These are phyloP conservation scores for Tremellales sp. DNA, from an alignment of 1,284 basidiomycete genomes.

Conservation along the genomic window DNA sequence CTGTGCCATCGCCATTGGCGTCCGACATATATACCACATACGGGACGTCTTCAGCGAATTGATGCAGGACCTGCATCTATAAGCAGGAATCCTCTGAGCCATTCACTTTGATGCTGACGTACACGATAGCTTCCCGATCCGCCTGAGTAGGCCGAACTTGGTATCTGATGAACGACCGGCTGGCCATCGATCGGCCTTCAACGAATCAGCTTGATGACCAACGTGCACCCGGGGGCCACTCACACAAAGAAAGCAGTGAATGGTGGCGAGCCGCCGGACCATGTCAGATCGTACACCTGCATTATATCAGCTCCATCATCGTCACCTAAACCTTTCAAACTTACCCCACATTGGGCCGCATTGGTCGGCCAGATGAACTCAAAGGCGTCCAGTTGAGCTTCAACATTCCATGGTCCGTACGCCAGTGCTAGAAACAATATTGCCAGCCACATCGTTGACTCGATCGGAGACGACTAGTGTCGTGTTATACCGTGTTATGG, in stretches of 20 bases:
- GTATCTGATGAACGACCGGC: constrained; percentile 29
- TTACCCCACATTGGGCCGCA: constrained; percentile 24
- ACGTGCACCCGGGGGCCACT: too few relatives aligned
- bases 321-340: too few relatives aligned
- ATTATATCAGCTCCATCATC: background rate
- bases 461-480: too few relatives aligned
- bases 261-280: constrained; percentile 22
- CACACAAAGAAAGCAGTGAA: constrained; percentile 27
- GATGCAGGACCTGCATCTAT: background rate
- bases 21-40: constrained; percentile 34
- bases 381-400: constrained; percentile 7
- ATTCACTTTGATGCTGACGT: background rate
- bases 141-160: constrained; percentile 14
- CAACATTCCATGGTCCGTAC: too few relatives aligned
- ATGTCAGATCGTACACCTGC: constrained; percentile 21
- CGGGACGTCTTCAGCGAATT: background rate
- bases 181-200: constrained; percentile 23
- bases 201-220: background rate
- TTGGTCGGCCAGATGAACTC: constrained; percentile 28
- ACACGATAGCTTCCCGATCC: constrained; percentile 4
- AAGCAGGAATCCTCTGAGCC: background rate
- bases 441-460: too few relatives aligned
- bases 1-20: constrained; percentile 21
- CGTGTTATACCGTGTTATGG: too few relatives aligned
- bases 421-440: too few relatives aligned